Evolutionary conservation across 2,329 filamentous ascomycete genomes (phyloP), one percentile per base, ranked within the genome.

Genomic region (Phialemonium atrogriseum): DNA sequence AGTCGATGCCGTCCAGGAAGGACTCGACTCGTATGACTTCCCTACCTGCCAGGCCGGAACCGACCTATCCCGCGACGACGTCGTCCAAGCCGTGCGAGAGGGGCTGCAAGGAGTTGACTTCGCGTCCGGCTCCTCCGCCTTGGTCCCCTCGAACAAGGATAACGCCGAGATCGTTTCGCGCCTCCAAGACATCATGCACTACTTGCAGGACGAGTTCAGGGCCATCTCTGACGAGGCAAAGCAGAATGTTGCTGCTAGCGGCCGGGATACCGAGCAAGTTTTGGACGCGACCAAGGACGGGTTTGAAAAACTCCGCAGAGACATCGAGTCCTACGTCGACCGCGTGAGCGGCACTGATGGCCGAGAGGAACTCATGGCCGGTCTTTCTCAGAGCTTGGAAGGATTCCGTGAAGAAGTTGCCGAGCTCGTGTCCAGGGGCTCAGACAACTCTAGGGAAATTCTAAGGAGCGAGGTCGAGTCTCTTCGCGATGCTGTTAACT

Each of bases 281-380:
- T 66, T 95, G 5, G 84, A 91, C 52, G 84, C 86, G 1, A 80
- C 93, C 25, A 89, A 86, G 44, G 85, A 94, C 50, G 87, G 87
- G 0, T 69, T 94, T 10, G 86, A 94, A 44, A 80, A 75, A 43
- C 71, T 96, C 6, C 78, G 86, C 9, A 61, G 66, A 10, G 83
- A 94, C 36, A 84, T 96, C 33, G 85, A 94, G 45, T 66, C 65
- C 25, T 94, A 93, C 43, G 77, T 91, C 36, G 79, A 88, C 46
- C 77, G 77, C 27, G 74, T 78, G 7, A 68, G 76, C 11, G 82
- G 82, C 37, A 68, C 74, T 2, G 70, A 77, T 2, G 74, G 73
- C 13, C 85, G 88, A 38, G 80, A 89, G 43, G 84, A 91, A 39
- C 80, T 91, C 35, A 71, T 89, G 47, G 77, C 85, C 20, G 72